These are phyloP conservation scores for Phytopythium montanum DNA, from an alignment of 352 stramenopile species.

Conservation along the genomic window DNA sequence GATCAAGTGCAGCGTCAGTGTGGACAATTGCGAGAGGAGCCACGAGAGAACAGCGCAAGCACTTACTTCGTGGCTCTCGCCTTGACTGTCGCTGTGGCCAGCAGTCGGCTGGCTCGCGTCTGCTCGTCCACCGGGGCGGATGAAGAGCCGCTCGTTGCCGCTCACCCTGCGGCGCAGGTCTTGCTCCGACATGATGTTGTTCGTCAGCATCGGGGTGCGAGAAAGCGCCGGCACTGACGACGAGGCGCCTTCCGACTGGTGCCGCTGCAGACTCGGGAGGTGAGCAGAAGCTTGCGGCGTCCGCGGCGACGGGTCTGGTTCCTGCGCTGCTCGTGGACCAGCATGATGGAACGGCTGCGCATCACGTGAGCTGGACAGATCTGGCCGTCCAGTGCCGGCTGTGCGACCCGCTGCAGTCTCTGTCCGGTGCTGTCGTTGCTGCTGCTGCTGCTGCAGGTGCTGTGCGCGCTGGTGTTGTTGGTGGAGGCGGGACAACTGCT, in stretches of 20 bases:
- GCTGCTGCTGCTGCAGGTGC: not conserved
- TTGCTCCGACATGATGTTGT: conserved; percentile 8
- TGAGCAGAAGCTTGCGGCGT: not conserved
- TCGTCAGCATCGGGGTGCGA: conserved; percentile 2
- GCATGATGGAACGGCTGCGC: not conserved
- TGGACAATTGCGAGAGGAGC: not conserved
- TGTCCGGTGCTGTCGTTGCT: conserved; percentile 1
- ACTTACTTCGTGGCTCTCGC: conserved; percentile 3
- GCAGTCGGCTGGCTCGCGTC: not conserved
- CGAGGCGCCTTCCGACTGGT: not conserved
- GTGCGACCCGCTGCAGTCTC: not conserved
- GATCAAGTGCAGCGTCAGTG: not conserved
- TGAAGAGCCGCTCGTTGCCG: conserved; percentile 6
- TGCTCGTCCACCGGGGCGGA: not conserved
- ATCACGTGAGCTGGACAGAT: not conserved
- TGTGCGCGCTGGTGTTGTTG: conserved; percentile 3
- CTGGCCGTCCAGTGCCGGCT: not conserved
- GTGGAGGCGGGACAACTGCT: not conserved
- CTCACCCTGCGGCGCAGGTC: conserved; percentile 2
- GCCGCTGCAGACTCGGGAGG: not conserved
- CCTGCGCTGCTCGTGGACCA: not conserved
- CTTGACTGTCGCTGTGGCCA: not conserved
- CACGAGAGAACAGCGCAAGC: not conserved
- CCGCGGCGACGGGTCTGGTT: not conserved
- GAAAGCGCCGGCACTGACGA: not conserved